phyloP scores from a whole-genome alignment of 805 yeast genomes.

The Komagataella populi region DNA sequence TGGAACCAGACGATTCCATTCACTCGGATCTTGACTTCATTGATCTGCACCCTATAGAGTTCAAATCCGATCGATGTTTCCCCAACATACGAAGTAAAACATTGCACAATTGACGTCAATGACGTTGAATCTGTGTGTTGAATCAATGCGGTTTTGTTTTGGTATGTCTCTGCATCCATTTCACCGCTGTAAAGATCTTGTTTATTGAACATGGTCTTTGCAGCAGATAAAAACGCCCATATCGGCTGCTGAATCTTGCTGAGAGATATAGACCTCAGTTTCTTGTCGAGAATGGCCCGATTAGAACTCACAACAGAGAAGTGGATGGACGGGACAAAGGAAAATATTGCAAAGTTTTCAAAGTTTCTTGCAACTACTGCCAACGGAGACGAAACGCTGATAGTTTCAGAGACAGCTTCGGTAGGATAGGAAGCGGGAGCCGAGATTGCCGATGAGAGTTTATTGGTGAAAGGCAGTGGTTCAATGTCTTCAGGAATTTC shows the following conservation, averaged over 20 bases:
- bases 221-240: constrained; percentile 39
- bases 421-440: not conserved
- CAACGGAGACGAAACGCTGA: constrained; percentile 19
- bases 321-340: constrained; percentile 11
- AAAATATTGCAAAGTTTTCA: constrained; percentile 20
- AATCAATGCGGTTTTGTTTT: constrained; percentile 6
- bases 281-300: constrained; percentile 2
- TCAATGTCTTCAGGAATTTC: not conserved
- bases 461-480: not conserved
- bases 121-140: constrained; percentile 8
- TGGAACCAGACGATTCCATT: constrained; percentile 65
- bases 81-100: constrained; percentile 35
- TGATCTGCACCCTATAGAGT: constrained; percentile 27
- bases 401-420: not conserved
- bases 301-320: constrained; percentile 1
- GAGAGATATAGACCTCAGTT: constrained; percentile 9
- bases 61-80: constrained; percentile 39
- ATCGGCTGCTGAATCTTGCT: constrained; percentile 27
- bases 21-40: constrained; percentile 32
- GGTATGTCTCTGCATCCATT: constrained; percentile 7
- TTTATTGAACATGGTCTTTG: constrained; percentile 32
- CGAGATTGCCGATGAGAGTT: not conserved
- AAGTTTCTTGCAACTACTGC: constrained; percentile 24
- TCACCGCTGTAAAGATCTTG: constrained; percentile 30
- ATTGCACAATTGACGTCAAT: constrained; percentile 14